Percentiles rank a stretch among this genome's conserved stretches.
Evolutionary conservation across 805 yeast genomes (phyloP).

Genomic region (Yarrowia keelungensis): DNA sequence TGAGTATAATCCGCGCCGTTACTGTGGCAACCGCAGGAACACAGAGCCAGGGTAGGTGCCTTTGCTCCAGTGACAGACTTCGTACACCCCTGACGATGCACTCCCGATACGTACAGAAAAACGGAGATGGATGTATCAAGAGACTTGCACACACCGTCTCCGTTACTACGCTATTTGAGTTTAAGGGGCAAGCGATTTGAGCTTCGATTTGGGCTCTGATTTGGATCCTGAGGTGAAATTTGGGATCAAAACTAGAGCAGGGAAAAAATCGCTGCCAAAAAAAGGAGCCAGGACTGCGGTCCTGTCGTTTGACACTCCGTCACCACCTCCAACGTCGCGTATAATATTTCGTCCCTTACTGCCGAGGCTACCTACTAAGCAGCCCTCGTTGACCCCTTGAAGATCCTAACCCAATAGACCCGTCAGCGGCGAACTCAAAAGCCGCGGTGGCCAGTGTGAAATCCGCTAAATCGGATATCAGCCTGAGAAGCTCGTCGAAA

Average conservation of each 20-base stretch:
- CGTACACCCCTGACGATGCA: slow-evolving; percentile 7
- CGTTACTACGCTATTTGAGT: slow-evolving; percentile 7
- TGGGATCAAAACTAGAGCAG: too few species aligned
- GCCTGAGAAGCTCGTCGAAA: background rate
- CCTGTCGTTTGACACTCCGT: too few species aligned
- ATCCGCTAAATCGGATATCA: slow-evolving; percentile 26
- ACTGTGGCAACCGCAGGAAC: too few species aligned
- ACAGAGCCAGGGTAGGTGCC: too few species aligned
- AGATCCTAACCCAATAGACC: slow-evolving; percentile 38
- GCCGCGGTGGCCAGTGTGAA: slow-evolving; percentile 23
- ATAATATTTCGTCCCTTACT: background rate
- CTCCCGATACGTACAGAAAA: too few species aligned
- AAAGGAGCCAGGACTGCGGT: too few species aligned
- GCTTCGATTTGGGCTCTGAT: slow-evolving; percentile 13
- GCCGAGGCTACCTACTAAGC: slow-evolving; percentile 14
- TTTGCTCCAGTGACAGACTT: background rate
- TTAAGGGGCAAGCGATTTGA: slow-evolving; percentile 27
- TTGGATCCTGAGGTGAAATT: background rate
- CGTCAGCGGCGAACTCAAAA: slow-evolving; percentile 24
- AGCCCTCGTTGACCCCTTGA: slow-evolving; percentile 35
- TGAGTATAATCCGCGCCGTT: background rate
- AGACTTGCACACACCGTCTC: background rate
- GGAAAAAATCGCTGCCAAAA: too few species aligned
- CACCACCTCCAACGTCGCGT: background rate
- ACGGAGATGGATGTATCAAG: background rate